Evolutionary conservation across 495 filamentous ascomycete species (phyloP).

Genomic region (Aspergillus campestris): DNA sequence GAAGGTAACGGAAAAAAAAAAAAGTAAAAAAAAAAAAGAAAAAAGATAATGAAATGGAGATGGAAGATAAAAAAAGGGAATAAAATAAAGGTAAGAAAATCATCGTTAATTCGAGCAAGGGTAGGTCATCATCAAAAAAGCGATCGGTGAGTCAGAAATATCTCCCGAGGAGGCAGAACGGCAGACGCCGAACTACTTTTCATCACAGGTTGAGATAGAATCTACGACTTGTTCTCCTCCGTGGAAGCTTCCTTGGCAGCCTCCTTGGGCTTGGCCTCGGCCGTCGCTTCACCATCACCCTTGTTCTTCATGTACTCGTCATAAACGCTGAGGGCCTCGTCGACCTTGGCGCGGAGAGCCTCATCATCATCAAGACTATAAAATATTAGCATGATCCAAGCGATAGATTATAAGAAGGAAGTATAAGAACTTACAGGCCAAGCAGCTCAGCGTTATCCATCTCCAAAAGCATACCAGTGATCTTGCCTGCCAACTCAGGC

Average conservation of each 20-base stretch:
- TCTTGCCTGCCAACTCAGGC: slow-evolving; percentile 94
- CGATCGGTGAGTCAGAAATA: slow-evolving; percentile 25
- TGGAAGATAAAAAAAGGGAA: slow-evolving; percentile 18
- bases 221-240: slow-evolving; percentile 44
- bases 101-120: slow-evolving; percentile 26
- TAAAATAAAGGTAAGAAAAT: slow-evolving; percentile 14
- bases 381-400: slow-evolving; percentile 16
- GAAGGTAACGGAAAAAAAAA: slow-evolving; percentile 15
- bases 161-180: slow-evolving; percentile 19
- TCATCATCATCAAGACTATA: slow-evolving; percentile 78
- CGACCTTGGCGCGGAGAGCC: slow-evolving; percentile 87
- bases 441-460: slow-evolving; percentile 95
- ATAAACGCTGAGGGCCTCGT: slow-evolving; percentile 93
- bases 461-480: slow-evolving; percentile 98
- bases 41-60: slow-evolving; percentile 11
- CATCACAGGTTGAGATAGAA: slow-evolving; percentile 13
- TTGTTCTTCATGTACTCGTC: slow-evolving; percentile 93
- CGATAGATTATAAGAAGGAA: not conserved
- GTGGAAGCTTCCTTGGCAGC: slow-evolving; percentile 31
- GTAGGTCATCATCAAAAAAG: slow-evolving; percentile 37
- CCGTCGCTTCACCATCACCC: slow-evolving; percentile 31
- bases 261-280: slow-evolving; percentile 37
- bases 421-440: slow-evolving; percentile 77
- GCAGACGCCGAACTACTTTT: slow-evolving; percentile 7
- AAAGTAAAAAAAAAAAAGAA: slow-evolving; percentile 4